Conservation (phyloP, 2,329 filamentous ascomycete genomes). For the Albifimbria verrucaria region DNA sequence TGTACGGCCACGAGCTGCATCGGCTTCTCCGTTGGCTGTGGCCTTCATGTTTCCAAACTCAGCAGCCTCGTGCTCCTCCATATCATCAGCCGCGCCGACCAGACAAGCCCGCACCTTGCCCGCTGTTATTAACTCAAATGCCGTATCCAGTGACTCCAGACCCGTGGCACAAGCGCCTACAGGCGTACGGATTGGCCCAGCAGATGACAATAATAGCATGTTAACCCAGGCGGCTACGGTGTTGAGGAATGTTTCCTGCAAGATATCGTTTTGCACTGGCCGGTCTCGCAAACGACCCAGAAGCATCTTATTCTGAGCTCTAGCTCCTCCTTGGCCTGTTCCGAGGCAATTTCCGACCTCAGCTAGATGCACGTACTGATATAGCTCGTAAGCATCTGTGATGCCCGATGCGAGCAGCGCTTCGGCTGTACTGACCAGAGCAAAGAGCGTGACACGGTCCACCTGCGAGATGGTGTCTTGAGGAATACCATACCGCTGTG, state of each 20-base stretch:
- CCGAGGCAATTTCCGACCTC: slow-evolving; percentile 93
- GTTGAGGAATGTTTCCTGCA: slow-evolving; percentile 13
- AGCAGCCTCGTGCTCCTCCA: neutral
- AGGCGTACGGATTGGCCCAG: neutral
- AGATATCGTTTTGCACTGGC: slow-evolving; percentile 60
- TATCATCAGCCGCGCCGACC: neutral
- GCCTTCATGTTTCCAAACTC: neutral
- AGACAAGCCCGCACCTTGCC: neutral
- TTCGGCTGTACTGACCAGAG: slow-evolving; percentile 84
- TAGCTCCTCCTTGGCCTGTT: slow-evolving; percentile 88
- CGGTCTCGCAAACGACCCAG: slow-evolving; percentile 89
- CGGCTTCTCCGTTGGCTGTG: neutral
- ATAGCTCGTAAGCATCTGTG: slow-evolving; percentile 94
- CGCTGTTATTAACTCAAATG: neutral
- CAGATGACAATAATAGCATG: neutral
- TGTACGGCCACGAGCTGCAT: neutral
- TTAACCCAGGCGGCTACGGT: slow-evolving; percentile 82
- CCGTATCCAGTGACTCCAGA: neutral
- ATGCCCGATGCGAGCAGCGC: slow-evolving; percentile 83
- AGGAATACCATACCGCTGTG: slow-evolving; percentile 85
- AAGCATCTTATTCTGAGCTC: slow-evolving; percentile 87
- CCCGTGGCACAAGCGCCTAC: neutral
- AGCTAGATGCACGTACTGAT: slow-evolving; percentile 93
- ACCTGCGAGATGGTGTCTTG: slow-evolving; percentile 94
- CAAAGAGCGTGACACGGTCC: slow-evolving; percentile 84